These are phyloP conservation scores for Triticum turgidum DNA, from an alignment of 176 grass and related monocot genomes.

Conservation along the genomic window DNA sequence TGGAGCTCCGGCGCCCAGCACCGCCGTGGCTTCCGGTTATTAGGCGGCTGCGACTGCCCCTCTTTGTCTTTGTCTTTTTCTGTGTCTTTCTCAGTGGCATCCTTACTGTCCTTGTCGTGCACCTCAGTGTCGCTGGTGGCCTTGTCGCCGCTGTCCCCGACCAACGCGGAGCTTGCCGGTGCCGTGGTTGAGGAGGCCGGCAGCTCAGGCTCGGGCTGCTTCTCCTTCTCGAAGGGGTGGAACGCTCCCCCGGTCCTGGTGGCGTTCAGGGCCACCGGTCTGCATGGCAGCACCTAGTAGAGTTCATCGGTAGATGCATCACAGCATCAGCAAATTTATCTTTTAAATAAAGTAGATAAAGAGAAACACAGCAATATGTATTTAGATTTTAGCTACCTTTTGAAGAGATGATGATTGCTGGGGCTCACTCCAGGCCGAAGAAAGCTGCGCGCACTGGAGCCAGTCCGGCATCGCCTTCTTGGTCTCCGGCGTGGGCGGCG, in stretches of 20 bases:
- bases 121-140: slow-evolving; percentile 2
- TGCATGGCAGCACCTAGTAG: slow-evolving; percentile 47
- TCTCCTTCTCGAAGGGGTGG: slow-evolving; percentile 72
- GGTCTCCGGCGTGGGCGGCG: neutral
- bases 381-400: slow-evolving; percentile 19
- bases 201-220: slow-evolving; percentile 17
- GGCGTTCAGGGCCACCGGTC: slow-evolving; percentile 56
- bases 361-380: neutral
- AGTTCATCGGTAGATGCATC: neutral
- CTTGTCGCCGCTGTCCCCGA: slow-evolving; percentile 29
- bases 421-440: slow-evolving; percentile 45
- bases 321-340: too few relatives aligned
- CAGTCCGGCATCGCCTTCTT: slow-evolving; percentile 54
- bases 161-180: slow-evolving; percentile 42
- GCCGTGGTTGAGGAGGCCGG: slow-evolving; percentile 46
- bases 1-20: slow-evolving; percentile 94
- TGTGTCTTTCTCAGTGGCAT: neutral
- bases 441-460: slow-evolving; percentile 84
- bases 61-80: slow-evolving; percentile 49
- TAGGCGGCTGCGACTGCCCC: slow-evolving; percentile 27
- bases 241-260: slow-evolving; percentile 63
- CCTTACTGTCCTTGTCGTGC: neutral
- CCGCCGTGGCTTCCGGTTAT: slow-evolving; percentile 57
- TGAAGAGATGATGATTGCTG: slow-evolving; percentile 13
- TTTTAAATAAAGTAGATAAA: too few relatives aligned